Evolutionary conservation across 202 grass and related monocot genomes (phyloP), one percentile per base, ranked within the genome.

Genomic region (Digitaria exilis): DNA sequence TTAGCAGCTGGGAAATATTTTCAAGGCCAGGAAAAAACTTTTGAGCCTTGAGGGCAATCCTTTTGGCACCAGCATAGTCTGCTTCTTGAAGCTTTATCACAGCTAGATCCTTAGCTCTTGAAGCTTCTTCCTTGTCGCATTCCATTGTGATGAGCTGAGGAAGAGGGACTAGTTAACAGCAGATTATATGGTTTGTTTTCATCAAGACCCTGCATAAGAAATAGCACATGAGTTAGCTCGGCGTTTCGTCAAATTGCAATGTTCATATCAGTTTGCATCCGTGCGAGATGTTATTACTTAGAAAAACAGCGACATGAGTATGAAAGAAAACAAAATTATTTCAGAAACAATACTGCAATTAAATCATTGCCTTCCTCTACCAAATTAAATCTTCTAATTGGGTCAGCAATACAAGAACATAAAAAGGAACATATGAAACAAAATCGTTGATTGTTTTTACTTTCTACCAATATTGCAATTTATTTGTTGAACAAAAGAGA

Each of bases 121-220:
- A 54, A 41, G 92, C 92, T 77, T 94, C 92, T 89, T 92, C 92
- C 70, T 88, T 94, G 87, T 94, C 92, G 81, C 92, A 94, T 55
- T 94, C 92, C 92, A 94, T 94, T 69, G 34, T 81, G 51, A 75
- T 69, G 29, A 81, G 22, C 60, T n/a, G 4, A 41, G 50, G 37
- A 86, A 59, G 37, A 57, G 70, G 21, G 64, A 49, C 54, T 22
- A 52, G 24, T 14, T 60, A 75, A 35, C 32, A 42, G 29, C 62
- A 66, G 68, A 75, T 31, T 41, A 9, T 68, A 68, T 80, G 21
- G 17, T 60, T 60, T 75, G 16, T 42, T 50, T 68, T 51, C 78
- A 49, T 75, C 61, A 76, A 73, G 24, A n/a, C 60, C 70, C 84
- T 87, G 51, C 71, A 67, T 37, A 50, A 85, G 28, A 14, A 80